Evolutionary conservation across 2,329 filamentous ascomycete genomes (phyloP), one percentile per base, ranked within the genome.

Genomic region (Teratosphaeria nubilosa): DNA sequence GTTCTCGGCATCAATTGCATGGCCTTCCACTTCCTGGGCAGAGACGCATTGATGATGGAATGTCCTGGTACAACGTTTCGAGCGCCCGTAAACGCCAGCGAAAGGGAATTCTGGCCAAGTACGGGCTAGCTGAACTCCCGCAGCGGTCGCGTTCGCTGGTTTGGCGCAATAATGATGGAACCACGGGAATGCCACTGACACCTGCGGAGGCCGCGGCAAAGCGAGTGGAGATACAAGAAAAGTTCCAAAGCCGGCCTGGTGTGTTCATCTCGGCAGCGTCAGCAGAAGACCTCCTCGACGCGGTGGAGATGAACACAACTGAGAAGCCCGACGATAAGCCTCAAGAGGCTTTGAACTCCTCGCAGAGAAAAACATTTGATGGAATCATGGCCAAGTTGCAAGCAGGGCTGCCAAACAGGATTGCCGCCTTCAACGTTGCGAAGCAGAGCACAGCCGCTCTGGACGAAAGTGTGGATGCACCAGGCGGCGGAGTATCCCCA

Each of bases 381-480:
- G 34, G 16, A 16, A 54, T 57, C 34, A 13, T 57, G 56, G 56
- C 56, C 5, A 45, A 30, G 9, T n/a, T 57, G 25, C 25, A 45
- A n/a, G 20, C 22, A 22, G 37, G 50, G n/a, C 27, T 54, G 24
- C 51, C 41, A 5, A 27, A 30, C 22, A 27, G 24, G 24, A 53
- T 27, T 11, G 51, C 24, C 14, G 25, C 24, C 16, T 30, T 53
- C 11, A 34, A 34, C 24, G 50, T 34, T 5, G 22, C 51, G 51
- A 32, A 34, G 22, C 53, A 32, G 30, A 22, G 7, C 6, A 48
- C 5, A 6, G 6, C 34, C n/a, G 37, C 16, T 5, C n/a, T 24
- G n/a, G 27, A 20, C 22, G 25, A 41, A 22, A 14, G 24, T 10
- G 31, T 48, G 32, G 22, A 22, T 34, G 34, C 13, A 50, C 34